phyloP scores from a whole-genome alignment of 2,329 filamentous ascomycete genomes.

The Nemania serpens region DNA sequence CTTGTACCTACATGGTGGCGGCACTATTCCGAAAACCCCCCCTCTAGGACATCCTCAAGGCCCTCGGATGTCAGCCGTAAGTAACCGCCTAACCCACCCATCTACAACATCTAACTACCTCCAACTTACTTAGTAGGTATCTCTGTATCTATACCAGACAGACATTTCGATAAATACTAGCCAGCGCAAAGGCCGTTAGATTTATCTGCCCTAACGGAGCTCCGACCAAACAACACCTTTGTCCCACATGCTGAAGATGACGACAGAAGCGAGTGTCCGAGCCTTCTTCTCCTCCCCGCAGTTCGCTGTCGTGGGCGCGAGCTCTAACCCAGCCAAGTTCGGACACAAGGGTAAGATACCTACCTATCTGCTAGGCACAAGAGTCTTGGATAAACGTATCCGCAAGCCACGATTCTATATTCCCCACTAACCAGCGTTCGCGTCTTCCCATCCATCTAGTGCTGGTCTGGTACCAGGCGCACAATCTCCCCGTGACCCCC shows the following conservation, averaged over 20 bases:
- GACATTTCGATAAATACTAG: no score
- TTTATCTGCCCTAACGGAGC: not conserved
- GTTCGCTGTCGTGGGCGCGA: slow-evolving; percentile 90
- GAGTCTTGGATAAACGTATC: no score
- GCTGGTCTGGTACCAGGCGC: slow-evolving; percentile 84
- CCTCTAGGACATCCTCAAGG: not conserved
- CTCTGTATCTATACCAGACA: no score
- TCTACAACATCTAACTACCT: no score
- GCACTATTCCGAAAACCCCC: no score
- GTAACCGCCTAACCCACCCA: no score
- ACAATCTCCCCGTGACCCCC: slow-evolving; percentile 76
- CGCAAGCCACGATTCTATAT: no score
- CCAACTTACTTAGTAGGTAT: no score
- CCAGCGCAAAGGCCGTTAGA: no score
- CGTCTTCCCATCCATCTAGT: slow-evolving; percentile 55
- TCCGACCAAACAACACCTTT: not conserved
- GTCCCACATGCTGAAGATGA: slow-evolving; percentile 48
- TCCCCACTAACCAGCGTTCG: not conserved
- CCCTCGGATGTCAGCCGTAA: no score
- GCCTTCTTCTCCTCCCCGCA: slow-evolving; percentile 78
- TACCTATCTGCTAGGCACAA: no score
- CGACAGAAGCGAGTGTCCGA: slow-evolving; percentile 72
- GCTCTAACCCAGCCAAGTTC: slow-evolving; percentile 81
- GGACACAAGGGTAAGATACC: slow-evolving; percentile 77
- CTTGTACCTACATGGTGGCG: no score